phyloP scores from a whole-genome alignment of 23 red algal genomes.

The Porphyridium purpureum region DNA sequence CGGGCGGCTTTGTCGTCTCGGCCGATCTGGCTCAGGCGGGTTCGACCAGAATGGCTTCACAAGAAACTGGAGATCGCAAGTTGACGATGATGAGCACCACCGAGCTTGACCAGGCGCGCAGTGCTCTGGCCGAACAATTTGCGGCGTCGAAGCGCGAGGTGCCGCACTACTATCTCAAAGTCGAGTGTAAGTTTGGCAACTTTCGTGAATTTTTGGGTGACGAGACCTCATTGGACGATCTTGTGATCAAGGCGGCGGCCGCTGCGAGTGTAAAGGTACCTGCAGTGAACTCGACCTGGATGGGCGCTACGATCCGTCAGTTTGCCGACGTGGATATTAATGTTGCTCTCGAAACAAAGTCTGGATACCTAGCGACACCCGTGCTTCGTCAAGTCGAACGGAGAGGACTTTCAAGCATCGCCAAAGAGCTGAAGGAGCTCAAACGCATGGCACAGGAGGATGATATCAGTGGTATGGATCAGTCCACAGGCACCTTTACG shows the following conservation, averaged over 20 bases:
- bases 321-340: slow-evolving; percentile 58
- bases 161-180: slow-evolving; percentile 73
- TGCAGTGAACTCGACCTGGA: slow-evolving; percentile 77
- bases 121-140: too few relatives aligned
- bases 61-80: too few relatives aligned
- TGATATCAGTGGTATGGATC: slow-evolving; percentile 78
- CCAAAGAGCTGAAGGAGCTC: slow-evolving; percentile 55
- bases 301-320: slow-evolving; percentile 48
- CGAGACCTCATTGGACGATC: slow-evolving; percentile 80
- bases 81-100: too few relatives aligned
- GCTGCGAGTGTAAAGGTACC: slow-evolving; percentile 67
- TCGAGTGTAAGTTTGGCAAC: slow-evolving; percentile 18
- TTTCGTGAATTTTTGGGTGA: slow-evolving; percentile 55
- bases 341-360: slow-evolving; percentile 56
- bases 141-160: slow-evolving; percentile 70
- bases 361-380: slow-evolving; percentile 67
- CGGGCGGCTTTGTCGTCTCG: too few relatives aligned
- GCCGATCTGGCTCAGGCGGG: too few relatives aligned
- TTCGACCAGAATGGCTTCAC: too few relatives aligned
- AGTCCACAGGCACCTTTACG: slow-evolving; percentile 92
- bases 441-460: slow-evolving; percentile 55
- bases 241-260: slow-evolving; percentile 79
- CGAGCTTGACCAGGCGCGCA: too few relatives aligned
- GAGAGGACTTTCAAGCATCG: slow-evolving; percentile 63
- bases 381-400: slow-evolving; percentile 70